Percentiles rank a stretch among this genome's conserved stretches.
Evolutionary conservation across 139 green algal species (phyloP).

Genomic region (Chlamydomonas schloesseri): DNA sequence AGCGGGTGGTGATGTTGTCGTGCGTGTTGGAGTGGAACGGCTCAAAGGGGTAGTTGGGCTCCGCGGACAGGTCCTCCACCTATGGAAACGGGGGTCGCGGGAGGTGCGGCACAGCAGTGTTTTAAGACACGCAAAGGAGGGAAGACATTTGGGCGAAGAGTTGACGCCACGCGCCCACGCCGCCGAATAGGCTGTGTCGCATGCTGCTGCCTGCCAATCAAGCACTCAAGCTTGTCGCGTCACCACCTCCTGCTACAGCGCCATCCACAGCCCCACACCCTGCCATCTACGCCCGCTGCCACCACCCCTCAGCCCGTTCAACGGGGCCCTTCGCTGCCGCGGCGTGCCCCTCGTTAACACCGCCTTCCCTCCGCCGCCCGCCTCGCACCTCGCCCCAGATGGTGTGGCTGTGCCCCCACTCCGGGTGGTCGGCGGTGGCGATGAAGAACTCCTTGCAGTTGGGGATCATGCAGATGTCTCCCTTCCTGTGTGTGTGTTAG

Average conservation of each 20-base stretch:
- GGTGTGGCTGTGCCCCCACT: constrained; percentile 52
- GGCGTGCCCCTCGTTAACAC: no score
- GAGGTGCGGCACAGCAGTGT: no score
- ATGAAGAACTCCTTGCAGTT: constrained; percentile 63
- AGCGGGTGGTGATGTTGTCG: constrained; percentile 57
- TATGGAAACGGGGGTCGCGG: background rate
- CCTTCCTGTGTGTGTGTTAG: constrained; percentile 38
- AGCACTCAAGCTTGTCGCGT: no score
- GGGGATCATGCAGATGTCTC: constrained; percentile 59
- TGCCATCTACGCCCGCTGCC: no score
- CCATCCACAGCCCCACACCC: no score
- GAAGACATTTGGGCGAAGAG: background rate
- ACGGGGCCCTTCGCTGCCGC: no score
- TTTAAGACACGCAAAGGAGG: background rate
- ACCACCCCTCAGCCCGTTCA: no score
- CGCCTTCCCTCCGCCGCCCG: background rate
- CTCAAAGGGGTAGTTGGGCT: constrained; percentile 46
- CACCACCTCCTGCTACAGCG: no score
- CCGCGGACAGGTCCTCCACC: constrained; percentile 28
- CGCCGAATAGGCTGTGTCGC: no score
- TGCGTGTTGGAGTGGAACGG: constrained; percentile 49
- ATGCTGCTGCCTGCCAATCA: no score
- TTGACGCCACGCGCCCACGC: no score
- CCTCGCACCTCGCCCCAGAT: constrained; percentile 52
- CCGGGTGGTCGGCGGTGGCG: constrained; percentile 52